phyloP scores from a whole-genome alignment of 495 filamentous ascomycete genomes.

The Bacidia gigantensis region DNA sequence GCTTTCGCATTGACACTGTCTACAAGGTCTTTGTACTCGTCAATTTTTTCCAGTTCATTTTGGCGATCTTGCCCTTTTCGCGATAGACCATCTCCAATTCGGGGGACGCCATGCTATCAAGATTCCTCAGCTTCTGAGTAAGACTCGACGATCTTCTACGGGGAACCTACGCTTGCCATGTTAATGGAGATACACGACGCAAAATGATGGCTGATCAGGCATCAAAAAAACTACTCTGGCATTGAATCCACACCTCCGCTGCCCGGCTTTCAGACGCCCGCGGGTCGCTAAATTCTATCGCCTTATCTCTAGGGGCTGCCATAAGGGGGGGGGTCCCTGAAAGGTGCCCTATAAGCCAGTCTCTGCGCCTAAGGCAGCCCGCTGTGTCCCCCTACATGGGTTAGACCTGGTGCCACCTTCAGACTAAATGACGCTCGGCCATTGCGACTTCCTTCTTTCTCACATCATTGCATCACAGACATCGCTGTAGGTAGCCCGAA shows the following conservation, averaged over 20 bases:
- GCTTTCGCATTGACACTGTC: constrained; percentile 45
- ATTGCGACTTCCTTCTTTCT: no score
- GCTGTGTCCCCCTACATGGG: no score
- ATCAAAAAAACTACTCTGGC: background rate
- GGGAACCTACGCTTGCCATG: background rate
- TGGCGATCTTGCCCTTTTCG: constrained; percentile 52
- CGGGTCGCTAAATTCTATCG: no score
- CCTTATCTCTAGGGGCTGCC: no score
- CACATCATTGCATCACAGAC: no score
- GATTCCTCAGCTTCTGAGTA: background rate
- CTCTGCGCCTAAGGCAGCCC: no score
- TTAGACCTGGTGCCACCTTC: no score
- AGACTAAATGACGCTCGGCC: no score
- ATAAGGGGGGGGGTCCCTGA: no score
- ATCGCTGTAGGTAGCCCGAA: no score
- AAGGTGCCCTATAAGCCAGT: no score
- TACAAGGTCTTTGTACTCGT: constrained; percentile 61
- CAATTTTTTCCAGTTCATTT: constrained; percentile 64
- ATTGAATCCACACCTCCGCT: background rate
- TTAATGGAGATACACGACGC: background rate
- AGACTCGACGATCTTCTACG: no score
- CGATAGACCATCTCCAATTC: constrained; percentile 41
- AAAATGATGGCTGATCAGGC: background rate
- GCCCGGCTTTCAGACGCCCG: background rate
- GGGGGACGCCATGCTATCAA: constrained; percentile 61